Evolutionary conservation across 1,284 basidiomycete genomes (phyloP), one percentile per base, ranked within the genome.

Genomic region (Phellinidium pouzarii): DNA sequence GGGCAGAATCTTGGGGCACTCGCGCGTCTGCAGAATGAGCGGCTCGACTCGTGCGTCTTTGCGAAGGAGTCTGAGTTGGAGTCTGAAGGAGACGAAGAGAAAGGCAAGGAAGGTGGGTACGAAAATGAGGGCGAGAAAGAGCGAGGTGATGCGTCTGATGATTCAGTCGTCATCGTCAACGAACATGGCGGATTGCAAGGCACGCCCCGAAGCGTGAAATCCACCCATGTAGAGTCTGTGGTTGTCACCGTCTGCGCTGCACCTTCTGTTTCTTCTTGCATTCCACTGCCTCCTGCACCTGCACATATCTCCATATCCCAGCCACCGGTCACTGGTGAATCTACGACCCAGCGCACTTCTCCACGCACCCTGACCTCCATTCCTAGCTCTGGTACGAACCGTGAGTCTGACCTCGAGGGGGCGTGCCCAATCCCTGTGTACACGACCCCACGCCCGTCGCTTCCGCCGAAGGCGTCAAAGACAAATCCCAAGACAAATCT

Each of bases 151-250:
- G 31, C 19, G 26, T 44, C 48, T 4, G 53, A 55, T 12, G 53
- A 55, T 19, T 51, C 48, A 19, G 34, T 55, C 14, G 36, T 55
- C n/a, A 55, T 55, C 36, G 27, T 55, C 36, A 17, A 51, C 53
- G 8, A 23, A 22, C 4, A 9, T 31, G 12, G 34, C 14, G 19
- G 11, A 8, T 9, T 48, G 27, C 14, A 31, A 4, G 11, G 26
- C 25, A 40, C 26, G n/a, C 44, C 31, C 19, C 25, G 25, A 3
- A 7, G 8, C 19, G 27, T 34, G 25, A 27, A 44, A 25, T 44
- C 19, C n/a, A n/a, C n/a, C n/a, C n/a, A n/a, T n/a, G n/a, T n/a
- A n/a, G n/a, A n/a, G n/a, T n/a, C n/a, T n/a, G n/a, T n/a, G n/a
- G n/a, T n/a, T 19, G 44, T n/a, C 8, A 9, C 31, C 36, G 12